These are phyloP conservation scores for Aphanomyces astaci DNA, from an alignment of 352 stramenopile genomes.

Conservation along the genomic window DNA sequence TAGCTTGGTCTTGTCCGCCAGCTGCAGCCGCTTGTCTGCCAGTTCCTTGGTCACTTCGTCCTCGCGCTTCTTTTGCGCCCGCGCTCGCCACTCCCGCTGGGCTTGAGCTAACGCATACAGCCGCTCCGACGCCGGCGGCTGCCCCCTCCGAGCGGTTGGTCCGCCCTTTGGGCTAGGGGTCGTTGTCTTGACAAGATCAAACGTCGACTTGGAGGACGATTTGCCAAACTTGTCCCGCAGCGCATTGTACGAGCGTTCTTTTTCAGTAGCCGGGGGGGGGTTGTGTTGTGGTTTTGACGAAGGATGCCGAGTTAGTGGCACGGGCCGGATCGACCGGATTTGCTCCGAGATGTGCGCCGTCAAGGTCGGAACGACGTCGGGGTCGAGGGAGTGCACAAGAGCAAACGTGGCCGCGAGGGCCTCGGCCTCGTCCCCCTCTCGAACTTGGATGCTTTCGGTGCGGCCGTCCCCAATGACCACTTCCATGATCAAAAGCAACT, in stretches of 20 bases:
- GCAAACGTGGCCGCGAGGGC: conserved; percentile 46
- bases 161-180: too few relatives aligned
- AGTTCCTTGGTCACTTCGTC: conserved; percentile 40
- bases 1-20: conserved; percentile 53
- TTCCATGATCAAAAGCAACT: conserved; percentile 69
- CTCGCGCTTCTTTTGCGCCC: conserved; percentile 57
- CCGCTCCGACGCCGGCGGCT: conserved; percentile 43
- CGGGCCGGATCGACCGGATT: conserved; percentile 32
- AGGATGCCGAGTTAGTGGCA: too few relatives aligned
- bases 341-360: conserved; percentile 52
- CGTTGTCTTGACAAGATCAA: background rate
- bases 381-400: conserved; percentile 35
- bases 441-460: conserved; percentile 62
- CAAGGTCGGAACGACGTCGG: conserved; percentile 47
- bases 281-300: background rate
- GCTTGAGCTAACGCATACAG: conserved; percentile 62
- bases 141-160: too few relatives aligned
- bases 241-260: conserved; percentile 58
- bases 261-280: conserved; percentile 19
- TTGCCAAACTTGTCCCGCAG: conserved; percentile 63
- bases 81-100: conserved; percentile 65
- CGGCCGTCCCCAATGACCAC: conserved; percentile 60
- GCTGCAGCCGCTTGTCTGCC: conserved; percentile 38
- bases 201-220: conserved; percentile 2
- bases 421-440: conserved; percentile 42